Base-by-base conservation (phyloP, 1,284 basidiomycete genomes). In the Puccinia horiana region DNA sequence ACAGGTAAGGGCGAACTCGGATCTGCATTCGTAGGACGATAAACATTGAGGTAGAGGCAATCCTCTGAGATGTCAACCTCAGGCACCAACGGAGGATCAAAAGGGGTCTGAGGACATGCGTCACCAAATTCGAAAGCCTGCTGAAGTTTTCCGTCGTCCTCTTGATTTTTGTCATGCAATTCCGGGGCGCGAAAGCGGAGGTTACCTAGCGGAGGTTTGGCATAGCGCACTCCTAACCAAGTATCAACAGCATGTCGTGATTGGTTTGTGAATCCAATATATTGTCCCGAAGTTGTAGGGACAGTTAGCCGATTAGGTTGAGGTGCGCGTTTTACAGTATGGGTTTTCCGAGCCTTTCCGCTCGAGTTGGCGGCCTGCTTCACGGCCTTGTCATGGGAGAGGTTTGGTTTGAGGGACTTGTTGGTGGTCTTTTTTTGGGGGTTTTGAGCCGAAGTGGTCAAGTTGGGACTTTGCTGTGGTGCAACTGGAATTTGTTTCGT, bases 181-280 rank as follows among this genome's bases (percentile, higher is more conserved):
- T 90, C 86, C 1, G 92, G 92, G 37, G 90, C 89, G 83, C 89
- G 90, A 88, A 92, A 92, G 9, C 91, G 89, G 29, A 91, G 86
- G 6, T 83, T 42, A 0, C 90, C 90, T 5, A 90, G 84, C 0
- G 91, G 92, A 32, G 91, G 89, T 83, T 90, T 87, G 23, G 91
- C 92, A 83, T 90, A 93, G 0, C 91, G 92, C 67, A 93, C 90
- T 0, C 92, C 92, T 2, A 92, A 88, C 84, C 90, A 92, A 0
- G 90, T 90, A 11, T 91, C 89, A 5, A 90, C 88, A 83, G 90
- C 89, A 0, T 89, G 88, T 83, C 87, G 89, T 0, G 89, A 88
- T 0, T 87, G 87, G 52, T 58, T 75, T 32, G 77, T 61, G 67
- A 80, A 72, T 42, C 77, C 77, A 44, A 54, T 44, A 54, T 69